phyloP scores from a whole-genome alignment of 2,329 filamentous ascomycete genomes.

The Bipolaris victoriae region DNA sequence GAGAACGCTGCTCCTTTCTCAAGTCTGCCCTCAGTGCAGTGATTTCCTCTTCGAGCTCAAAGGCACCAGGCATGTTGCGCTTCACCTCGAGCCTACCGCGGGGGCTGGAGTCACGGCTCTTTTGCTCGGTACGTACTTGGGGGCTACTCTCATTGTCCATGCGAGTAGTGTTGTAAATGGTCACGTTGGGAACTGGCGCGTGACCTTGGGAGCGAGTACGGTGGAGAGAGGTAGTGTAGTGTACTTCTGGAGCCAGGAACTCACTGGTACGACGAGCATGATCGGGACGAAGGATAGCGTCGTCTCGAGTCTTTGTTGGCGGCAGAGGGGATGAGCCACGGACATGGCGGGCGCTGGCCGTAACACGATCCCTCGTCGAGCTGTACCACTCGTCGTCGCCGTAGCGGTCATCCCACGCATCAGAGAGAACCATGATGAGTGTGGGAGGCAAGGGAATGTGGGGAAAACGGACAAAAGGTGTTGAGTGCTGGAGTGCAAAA shows the following conservation, averaged over 20 bases:
- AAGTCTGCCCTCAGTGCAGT: conserved; percentile 39
- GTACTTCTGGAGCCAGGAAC: conserved; percentile 37
- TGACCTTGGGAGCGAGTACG: conserved; percentile 55
- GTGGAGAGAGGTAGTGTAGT: conserved; percentile 46
- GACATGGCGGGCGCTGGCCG: conserved; percentile 44
- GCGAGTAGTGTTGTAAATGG: conserved; percentile 55
- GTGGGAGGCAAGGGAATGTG: not conserved
- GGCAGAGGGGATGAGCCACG: conserved; percentile 20
- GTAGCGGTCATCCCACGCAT: conserved; percentile 36
- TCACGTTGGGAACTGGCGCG: conserved; percentile 53
- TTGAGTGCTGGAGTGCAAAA: not conserved
- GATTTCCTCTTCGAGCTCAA: conserved; percentile 46
- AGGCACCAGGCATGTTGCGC: conserved; percentile 43
- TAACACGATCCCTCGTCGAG: conserved; percentile 19
- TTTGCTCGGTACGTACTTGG: conserved; percentile 44
- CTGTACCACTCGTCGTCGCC: conserved; percentile 44
- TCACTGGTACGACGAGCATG: conserved; percentile 38
- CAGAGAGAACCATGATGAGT: conserved; percentile 32
- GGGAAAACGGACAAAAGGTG: not conserved
- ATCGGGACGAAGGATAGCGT: conserved; percentile 23
- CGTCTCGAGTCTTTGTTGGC: conserved; percentile 24
- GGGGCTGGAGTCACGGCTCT: conserved; percentile 29
- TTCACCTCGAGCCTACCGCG: conserved; percentile 34
- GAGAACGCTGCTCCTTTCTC: conserved; percentile 31
- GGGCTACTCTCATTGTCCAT: conserved; percentile 47